Evolutionary conservation across 768 basidiomycete species (phyloP).

Genomic region (Symmetrospora coprosmae): DNA sequence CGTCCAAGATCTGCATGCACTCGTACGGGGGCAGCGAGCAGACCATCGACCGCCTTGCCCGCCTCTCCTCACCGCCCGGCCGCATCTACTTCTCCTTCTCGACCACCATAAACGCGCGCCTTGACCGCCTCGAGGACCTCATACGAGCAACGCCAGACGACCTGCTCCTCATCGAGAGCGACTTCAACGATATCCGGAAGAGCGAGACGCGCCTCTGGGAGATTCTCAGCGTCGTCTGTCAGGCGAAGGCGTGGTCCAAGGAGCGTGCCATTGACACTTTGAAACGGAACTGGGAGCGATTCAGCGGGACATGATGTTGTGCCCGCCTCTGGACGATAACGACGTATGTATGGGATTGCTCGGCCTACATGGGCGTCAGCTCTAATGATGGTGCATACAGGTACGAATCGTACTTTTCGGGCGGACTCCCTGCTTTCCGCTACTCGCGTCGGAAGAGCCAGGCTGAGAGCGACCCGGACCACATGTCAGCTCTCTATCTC

Average conservation of each 20-base stretch:
- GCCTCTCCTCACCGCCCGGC: too few relatives aligned
- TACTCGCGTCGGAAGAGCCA: too few relatives aligned
- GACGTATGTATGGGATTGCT: too few relatives aligned
- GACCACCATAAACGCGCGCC: constrained; percentile 64
- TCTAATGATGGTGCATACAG: too few relatives aligned
- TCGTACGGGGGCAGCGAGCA: constrained; percentile 72
- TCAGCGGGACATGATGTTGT: constrained; percentile 38
- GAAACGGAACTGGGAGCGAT: constrained; percentile 57
- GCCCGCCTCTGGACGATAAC: too few relatives aligned
- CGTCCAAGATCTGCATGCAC: constrained; percentile 74
- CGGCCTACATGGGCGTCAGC: too few relatives aligned
- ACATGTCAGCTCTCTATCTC: too few relatives aligned
- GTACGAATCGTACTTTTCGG: too few relatives aligned
- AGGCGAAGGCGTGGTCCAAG: constrained; percentile 50
- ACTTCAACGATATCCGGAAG: constrained; percentile 54
- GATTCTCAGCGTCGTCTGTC: constrained; percentile 54
- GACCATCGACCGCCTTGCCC: constrained; percentile 46
- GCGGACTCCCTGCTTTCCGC: too few relatives aligned
- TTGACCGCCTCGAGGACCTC: constrained; percentile 50
- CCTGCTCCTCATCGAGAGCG: constrained; percentile 73
- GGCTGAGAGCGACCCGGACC: too few relatives aligned
- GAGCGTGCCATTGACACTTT: constrained; percentile 40
- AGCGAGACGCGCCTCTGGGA: constrained; percentile 60
- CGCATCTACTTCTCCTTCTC: constrained; percentile 86
- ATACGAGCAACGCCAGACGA: constrained; percentile 51